phyloP scores from a whole-genome alignment of 1,284 basidiomycete species.

The Rhodotorula sp. region DNA sequence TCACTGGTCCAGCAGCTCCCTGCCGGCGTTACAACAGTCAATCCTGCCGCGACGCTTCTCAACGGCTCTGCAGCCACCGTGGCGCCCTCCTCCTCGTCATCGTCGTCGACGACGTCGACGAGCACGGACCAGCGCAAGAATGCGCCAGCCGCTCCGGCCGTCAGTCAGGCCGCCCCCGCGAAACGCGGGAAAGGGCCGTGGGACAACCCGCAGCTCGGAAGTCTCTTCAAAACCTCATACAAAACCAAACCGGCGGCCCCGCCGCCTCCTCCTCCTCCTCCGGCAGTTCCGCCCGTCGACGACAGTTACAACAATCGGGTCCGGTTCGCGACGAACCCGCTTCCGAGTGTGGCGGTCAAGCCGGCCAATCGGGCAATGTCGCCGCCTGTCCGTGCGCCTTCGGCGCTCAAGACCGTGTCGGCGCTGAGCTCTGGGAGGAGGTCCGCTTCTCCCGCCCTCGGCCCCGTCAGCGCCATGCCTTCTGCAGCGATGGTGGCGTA shows the following conservation, averaged over 20 bases:
- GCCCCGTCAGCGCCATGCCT: too few relatives aligned
- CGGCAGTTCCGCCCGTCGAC: neutral
- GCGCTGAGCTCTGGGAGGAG: neutral
- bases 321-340: neutral
- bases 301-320: neutral
- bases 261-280: neutral
- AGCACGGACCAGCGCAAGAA: neutral
- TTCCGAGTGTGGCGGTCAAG: neutral
- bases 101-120: neutral
- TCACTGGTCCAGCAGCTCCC: too few relatives aligned
- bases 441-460: neutral
- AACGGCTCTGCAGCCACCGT: neutral
- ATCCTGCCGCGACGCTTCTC: neutral
- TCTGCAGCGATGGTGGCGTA: too few relatives aligned
- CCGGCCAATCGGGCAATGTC: neutral
- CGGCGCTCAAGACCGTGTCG: neutral
- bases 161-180: too few relatives aligned
- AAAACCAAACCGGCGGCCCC: neutral
- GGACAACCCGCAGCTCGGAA: neutral
- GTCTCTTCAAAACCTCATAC: neutral
- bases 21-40: neutral
- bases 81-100: neutral
- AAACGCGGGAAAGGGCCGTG: too few relatives aligned
- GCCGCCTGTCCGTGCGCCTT: neutral
- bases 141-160: too few relatives aligned